Percentiles rank a stretch among this genome's conserved stretches.
phyloP scores from a whole-genome alignment of 495 filamentous ascomycete genomes.

The Parachaetomium inaequale region DNA sequence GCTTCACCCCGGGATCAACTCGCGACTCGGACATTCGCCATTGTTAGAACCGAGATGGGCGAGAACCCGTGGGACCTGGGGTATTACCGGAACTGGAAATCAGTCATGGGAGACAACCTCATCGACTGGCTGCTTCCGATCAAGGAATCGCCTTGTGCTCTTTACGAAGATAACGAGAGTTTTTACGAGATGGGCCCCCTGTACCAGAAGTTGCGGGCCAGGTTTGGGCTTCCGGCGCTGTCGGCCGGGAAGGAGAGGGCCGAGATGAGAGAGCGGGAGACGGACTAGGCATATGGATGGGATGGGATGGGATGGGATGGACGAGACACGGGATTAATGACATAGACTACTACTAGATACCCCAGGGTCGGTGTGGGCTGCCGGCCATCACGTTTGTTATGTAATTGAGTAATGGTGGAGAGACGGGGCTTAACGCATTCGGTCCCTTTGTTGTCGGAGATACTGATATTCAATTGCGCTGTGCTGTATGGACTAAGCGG shows the following conservation, averaged over 20 bases:
- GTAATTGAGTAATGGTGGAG: background rate
- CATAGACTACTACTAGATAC: conserved; percentile 21
- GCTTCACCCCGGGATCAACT: conserved; percentile 36
- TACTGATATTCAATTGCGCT: background rate
- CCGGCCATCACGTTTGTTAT: background rate
- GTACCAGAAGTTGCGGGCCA: conserved; percentile 35
- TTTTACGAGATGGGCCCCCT: conserved; percentile 48
- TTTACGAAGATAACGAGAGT: conserved; percentile 46
- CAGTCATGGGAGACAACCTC: conserved; percentile 67
- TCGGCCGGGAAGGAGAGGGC: conserved; percentile 3
- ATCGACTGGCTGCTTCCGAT: conserved; percentile 74
- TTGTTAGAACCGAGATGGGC: conserved; percentile 66
- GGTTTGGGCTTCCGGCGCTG: conserved; percentile 37
- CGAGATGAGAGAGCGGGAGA: conserved; percentile 12
- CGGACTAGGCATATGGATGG: no score
- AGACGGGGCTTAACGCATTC: background rate
- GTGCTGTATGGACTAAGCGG: background rate
- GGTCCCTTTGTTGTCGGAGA: background rate
- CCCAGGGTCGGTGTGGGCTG: conserved; percentile 1
- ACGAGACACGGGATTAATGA: conserved; percentile 13
- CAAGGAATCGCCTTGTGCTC: conserved; percentile 58
- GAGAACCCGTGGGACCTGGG: conserved; percentile 80
- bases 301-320: background rate
- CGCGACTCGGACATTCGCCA: conserved; percentile 65
- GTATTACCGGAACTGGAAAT: conserved; percentile 61